Evolutionary conservation across 1,139 yeast genomes (phyloP).

Genomic region (Diutina rugosa): DNA sequence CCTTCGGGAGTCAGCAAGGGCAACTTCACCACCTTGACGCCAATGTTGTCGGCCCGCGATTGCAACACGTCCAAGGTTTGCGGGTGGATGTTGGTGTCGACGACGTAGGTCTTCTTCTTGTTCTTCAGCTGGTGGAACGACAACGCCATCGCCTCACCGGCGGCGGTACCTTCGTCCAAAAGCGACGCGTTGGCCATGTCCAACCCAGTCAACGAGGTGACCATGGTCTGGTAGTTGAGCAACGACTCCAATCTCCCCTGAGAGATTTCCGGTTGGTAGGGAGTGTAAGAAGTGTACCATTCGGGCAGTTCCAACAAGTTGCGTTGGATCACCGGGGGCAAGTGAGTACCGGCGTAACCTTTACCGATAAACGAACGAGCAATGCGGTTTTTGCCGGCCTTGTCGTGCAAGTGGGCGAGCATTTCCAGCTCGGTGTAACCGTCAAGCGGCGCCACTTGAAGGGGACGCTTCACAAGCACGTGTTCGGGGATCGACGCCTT

Average conservation of each 20-base stretch:
- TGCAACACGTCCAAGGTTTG: conserved; percentile 73
- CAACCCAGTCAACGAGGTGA: conserved; percentile 82
- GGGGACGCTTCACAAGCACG: conserved; percentile 54
- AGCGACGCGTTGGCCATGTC: conserved; percentile 89
- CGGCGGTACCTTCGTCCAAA: conserved; percentile 95
- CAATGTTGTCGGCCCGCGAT: conserved; percentile 69
- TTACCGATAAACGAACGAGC: conserved; percentile 77
- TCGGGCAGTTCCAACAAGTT: conserved; percentile 87
- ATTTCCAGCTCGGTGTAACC: conserved; percentile 80
- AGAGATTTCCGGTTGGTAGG: conserved; percentile 95
- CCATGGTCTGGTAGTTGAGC: conserved; percentile 81
- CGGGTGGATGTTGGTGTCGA: conserved; percentile 68
- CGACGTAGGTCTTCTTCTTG: conserved; percentile 56
- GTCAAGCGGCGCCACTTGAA: conserved; percentile 47
- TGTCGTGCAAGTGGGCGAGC: conserved; percentile 48
- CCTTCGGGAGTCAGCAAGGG: conserved; percentile 44
- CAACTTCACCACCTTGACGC: conserved; percentile 47
- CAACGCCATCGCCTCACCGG: conserved; percentile 93
- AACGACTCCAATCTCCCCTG: conserved; percentile 91
- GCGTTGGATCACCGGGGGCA: conserved; percentile 90
- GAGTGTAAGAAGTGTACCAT: conserved; percentile 98
- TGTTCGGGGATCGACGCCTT: conserved; percentile 65
- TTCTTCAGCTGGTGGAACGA: conserved; percentile 57
- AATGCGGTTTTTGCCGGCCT: conserved; percentile 65
- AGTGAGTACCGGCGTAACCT: conserved; percentile 83